phyloP scores from a whole-genome alignment of 345 rosid species.

The Cardamine resedifolia region DNA sequence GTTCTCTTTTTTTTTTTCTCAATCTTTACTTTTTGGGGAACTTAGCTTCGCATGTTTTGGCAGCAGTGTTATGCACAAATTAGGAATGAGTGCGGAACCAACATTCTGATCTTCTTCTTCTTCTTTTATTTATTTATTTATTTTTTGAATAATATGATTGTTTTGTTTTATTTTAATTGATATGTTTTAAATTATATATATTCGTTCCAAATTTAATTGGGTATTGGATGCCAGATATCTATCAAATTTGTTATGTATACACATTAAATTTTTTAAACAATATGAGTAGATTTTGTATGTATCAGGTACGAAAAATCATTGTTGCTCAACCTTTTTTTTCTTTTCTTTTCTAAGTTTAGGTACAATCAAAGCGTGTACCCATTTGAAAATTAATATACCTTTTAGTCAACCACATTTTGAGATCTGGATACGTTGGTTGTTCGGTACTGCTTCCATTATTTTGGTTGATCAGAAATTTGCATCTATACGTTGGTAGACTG shows the following conservation, averaged over 20 bases:
- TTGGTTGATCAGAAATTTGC: no score
- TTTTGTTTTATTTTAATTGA: background rate
- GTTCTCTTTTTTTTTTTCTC: slow-evolving; percentile 29
- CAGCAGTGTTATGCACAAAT: slow-evolving; percentile 37
- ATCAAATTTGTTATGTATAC: background rate
- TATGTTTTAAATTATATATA: background rate
- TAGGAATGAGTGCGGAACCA: slow-evolving; percentile 1
- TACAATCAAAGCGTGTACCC: background rate
- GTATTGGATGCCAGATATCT: background rate
- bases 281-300: background rate
- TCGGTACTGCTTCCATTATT: no score
- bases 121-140: background rate
- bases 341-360: background rate
- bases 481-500: no score
- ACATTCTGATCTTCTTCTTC: background rate
- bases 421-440: no score
- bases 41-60: slow-evolving; percentile 37
- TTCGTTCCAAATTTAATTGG: background rate
- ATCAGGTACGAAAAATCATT: background rate
- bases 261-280: background rate
- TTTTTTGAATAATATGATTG: background rate
- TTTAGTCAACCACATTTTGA: no score
- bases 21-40: slow-evolving; percentile 6
- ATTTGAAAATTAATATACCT: background rate
- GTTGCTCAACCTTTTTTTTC: no score